Evolutionary conservation across 2,329 filamentous ascomycete species (phyloP), one percentile per base, ranked within the genome.

Genomic region (Colletotrichum sp.): DNA sequence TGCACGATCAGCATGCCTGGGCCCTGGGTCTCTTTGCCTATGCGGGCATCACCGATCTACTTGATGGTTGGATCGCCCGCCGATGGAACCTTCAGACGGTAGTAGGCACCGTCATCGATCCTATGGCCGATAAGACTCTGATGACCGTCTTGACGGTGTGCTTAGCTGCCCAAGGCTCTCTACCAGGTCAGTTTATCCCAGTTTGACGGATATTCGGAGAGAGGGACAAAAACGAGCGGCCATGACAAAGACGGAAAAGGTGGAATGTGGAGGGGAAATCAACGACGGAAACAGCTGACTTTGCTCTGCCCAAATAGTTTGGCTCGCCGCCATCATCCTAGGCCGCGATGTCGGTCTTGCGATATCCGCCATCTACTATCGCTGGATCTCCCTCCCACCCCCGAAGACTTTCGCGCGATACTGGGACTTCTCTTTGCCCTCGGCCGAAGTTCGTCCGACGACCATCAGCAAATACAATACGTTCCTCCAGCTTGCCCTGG

Each of bases 381-480:
- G 97, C 78, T 99, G 95, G 91, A 98, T 98, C 79, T 98, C 95
- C 3, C 90, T 99, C 8, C 97, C 97, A 1, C 93, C 95, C 0
- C 97, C 97, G 3, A 99, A 99, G 86, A 99, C 97, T 0, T 95
- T 98, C 85, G 87, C 91, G 21, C 90, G 97, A 21, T 99, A 99
- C 86, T 99, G 97, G 97, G 97, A 99, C 85, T 99, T 99, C 83
- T 96, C 95, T 5, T 90, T 99, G 16, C 97, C 95, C 3, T 95
- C 93, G 52, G 95, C 95, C 4, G 95, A 97, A 85, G 95, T 98
- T 8, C 93, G 92, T 76, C 95, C 95, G 1, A 97, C 95, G 0
- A 93, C 90, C 2, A 95, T 98, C 77, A 96, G 94, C 85, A 98
- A 98, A 87, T 93, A 96, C 85, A 99, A 99, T 85, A 99, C 97